Base-by-base conservation (phyloP, 2,329 filamentous ascomycete species). In the Talaromyces sp. region DNA sequence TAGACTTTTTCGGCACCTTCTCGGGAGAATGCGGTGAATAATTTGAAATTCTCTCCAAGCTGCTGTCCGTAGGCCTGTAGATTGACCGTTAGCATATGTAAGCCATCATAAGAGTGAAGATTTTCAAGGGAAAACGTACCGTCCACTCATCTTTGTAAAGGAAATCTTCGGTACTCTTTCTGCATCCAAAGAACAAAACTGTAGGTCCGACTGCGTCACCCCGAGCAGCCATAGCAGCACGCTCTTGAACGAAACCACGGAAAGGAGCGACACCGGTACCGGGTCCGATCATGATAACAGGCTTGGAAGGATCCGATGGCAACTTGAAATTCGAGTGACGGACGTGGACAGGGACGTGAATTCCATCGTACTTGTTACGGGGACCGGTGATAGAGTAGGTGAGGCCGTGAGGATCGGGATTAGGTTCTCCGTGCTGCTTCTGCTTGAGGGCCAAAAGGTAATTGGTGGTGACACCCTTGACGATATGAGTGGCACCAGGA, bases 321-420 rank as follows among this genome's bases (percentile, higher is more conserved):
- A 99, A 87, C 83, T 98, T 98, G 87, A 99, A 99, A 83, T 98
- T 99, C 69, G 95, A 98, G 81, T 97, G 94, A 69, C 95, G 92
- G 66, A 99, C 89, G 75, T 99, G 95, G 14, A 99, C 92, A 3
- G 95, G 95, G 27, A 98, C 90, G 74, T 96, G 93, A 67, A 97
- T 89, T 67, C 94, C 94, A 73, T 97, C 92, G 79, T 98, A 99
- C 81, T 96, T 98, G 85, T 97, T 96, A 73, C 95, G 88, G 16
- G 95, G 95, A 13, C 95, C 95, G 58, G 81, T 89, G 70, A 98
- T 90, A 65, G 92, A 86, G 78, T 98, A 99, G 63, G 89, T 92
- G 66, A 94, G 82, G 63, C 93, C 92, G 73, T 95, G 92, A 31
- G 91, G 88, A 74, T 92, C 89, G 37, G 93, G 92, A n/a, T 72